Evolutionary conservation across 1,284 basidiomycete species (phyloP).

Genomic region (Fomes fomentarius): DNA sequence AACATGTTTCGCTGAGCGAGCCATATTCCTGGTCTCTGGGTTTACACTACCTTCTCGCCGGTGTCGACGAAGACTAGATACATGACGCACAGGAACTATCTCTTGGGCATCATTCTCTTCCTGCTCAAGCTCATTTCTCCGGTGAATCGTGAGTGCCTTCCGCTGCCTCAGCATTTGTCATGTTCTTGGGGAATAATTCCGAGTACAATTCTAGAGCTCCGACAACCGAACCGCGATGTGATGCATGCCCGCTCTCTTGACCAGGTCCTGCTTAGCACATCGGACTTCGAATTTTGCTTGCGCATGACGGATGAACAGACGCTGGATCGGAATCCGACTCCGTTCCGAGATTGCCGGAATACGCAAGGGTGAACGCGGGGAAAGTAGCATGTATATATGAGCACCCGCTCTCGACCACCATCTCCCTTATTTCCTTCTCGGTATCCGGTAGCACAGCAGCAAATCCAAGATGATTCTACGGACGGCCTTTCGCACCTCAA

Average conservation of each 20-base stretch:
- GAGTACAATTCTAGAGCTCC: constrained; percentile 32
- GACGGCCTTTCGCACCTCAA: constrained; percentile 13
- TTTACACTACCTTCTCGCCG: constrained; percentile 31
- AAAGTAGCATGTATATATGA: too few species aligned
- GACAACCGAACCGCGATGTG: constrained; percentile 34
- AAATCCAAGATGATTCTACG: constrained; percentile 16
- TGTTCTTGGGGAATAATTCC: too few species aligned
- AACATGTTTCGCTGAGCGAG: constrained; percentile 32
- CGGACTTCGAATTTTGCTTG: too few species aligned
- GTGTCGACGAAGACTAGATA: constrained; percentile 27
- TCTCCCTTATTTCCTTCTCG: neutral
- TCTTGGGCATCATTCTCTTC: constrained; percentile 29
- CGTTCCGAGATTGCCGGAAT: constrained; percentile 19
- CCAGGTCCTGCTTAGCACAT: constrained; percentile 31
- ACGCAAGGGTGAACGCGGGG: too few species aligned
- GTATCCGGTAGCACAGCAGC: too few species aligned
- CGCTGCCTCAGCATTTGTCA: neutral
- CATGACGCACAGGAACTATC: constrained; percentile 25
- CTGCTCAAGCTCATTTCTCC: constrained; percentile 34
- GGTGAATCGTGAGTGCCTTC: constrained; percentile 30
- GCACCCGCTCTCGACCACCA: neutral
- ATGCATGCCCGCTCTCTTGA: constrained; percentile 34
- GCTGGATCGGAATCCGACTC: constrained; percentile 14
- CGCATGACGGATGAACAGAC: too few species aligned
- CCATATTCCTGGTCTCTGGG: constrained; percentile 33